These are phyloP conservation scores for Candida cerambycidarum DNA, from an alignment of 805 yeast species.

Conservation along the genomic window DNA sequence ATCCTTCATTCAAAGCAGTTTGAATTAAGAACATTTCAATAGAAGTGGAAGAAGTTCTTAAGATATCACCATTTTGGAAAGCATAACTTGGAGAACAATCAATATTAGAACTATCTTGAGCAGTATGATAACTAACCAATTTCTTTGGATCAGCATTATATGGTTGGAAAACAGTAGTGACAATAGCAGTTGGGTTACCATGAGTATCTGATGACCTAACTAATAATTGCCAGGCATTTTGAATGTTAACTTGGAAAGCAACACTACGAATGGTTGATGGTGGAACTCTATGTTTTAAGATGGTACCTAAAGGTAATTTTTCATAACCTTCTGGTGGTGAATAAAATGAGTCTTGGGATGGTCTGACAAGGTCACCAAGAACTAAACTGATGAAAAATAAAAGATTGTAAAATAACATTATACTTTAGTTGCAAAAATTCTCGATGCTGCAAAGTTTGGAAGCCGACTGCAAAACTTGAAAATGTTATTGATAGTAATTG, in stretches of 20 bases:
- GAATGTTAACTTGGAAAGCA: slow-evolving; percentile 18
- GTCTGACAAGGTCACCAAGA: slow-evolving; percentile 7
- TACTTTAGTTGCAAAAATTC: slow-evolving; percentile 1
- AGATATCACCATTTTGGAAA: slow-evolving; percentile 15
- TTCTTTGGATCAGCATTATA: slow-evolving; percentile 25
- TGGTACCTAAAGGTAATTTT: slow-evolving; percentile 20
- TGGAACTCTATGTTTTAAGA: slow-evolving; percentile 20
- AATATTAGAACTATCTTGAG: slow-evolving; percentile 26
- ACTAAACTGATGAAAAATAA: neutral
- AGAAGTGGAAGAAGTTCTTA: slow-evolving; percentile 13
- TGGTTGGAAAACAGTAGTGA: slow-evolving; percentile 29
- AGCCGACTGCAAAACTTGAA: too few species aligned
- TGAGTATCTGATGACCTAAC: slow-evolving; percentile 22
- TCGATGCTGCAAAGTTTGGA: too few species aligned
- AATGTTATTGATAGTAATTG: too few species aligned
- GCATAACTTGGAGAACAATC: slow-evolving; percentile 31
- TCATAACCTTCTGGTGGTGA: slow-evolving; percentile 23
- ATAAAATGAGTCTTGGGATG: slow-evolving; percentile 25
- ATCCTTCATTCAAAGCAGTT: slow-evolving; percentile 27
- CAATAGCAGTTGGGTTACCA: slow-evolving; percentile 25
- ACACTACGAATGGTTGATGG: slow-evolving; percentile 20
- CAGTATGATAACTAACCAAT: slow-evolving; percentile 27
- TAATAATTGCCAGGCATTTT: slow-evolving; percentile 22
- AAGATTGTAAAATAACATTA: neutral
- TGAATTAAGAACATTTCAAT: slow-evolving; percentile 19